phyloP scores from a whole-genome alignment of 1,284 basidiomycete species.

The Heterobasidion annosum region DNA sequence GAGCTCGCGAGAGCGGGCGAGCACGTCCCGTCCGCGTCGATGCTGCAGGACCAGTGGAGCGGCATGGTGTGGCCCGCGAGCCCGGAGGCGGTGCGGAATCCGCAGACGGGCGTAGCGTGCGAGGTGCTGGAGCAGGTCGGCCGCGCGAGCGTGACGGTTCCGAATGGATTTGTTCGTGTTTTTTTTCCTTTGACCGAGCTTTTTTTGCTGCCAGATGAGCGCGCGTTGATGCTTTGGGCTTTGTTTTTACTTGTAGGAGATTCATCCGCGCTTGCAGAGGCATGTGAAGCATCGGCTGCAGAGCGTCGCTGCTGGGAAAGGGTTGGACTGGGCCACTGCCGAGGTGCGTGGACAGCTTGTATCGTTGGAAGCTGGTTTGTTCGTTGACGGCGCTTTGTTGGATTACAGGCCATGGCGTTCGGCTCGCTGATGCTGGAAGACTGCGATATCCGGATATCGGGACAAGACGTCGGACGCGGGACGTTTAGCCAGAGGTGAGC shows the following conservation, averaged over 20 bases:
- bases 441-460: conserved; percentile 75
- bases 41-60: conserved; percentile 59
- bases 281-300: conserved; percentile 75
- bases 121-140: conserved; percentile 51
- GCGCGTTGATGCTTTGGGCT: conserved; percentile 8
- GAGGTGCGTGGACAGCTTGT: conserved; percentile 42
- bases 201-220: background rate
- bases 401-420: conserved; percentile 65
- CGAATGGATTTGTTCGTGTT: conserved; percentile 64
- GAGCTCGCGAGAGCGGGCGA: conserved; percentile 40
- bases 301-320: conserved; percentile 59
- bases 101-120: conserved; percentile 60
- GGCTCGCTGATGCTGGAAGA: conserved; percentile 78
- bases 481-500: conserved; percentile 78
- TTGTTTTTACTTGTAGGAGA: conserved; percentile 35
- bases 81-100: conserved; percentile 38
- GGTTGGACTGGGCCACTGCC: conserved; percentile 82
- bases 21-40: conserved; percentile 41
- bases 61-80: conserved; percentile 67
- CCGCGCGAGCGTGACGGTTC: conserved; percentile 60
- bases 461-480: conserved; percentile 85
- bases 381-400: background rate
- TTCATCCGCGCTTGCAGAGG: conserved; percentile 71
- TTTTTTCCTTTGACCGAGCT: background rate
- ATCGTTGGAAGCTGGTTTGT: background rate